Evolutionary conservation across 805 yeast species (phyloP), one percentile per base, ranked within the genome.

Genomic region (Nakazawaea siamensis): DNA sequence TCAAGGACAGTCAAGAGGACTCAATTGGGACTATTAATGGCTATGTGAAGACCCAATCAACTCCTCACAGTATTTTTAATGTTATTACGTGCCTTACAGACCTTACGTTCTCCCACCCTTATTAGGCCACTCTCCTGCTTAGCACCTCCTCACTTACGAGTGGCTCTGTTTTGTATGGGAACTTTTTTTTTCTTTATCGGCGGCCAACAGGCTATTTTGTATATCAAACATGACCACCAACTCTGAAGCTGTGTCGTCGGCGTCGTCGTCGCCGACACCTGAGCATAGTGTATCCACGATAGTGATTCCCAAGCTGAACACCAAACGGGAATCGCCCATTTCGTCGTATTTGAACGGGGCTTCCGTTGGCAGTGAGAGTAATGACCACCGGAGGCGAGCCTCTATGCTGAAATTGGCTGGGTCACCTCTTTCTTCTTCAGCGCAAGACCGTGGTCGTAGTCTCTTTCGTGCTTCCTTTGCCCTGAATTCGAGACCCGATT

Each of bases 331-430:
- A 2, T 37, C 39, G 2, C 39, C 39, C 5, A 37, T 37, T 10
- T 37, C 39, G 8, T 37, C 39, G 6, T 37, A 31, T 18, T 19
- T 37, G 26, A 24, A 27, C 10, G 39, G 39, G 12, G 39, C 32
- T 21, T 14, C 20, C 12, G 25, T 27, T 14, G 23, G 35, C 4
- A 21, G 23, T 15, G 17, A 18, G 14, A 24, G 31, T 18, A 9
- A 12, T 20, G 39, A 46, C 43, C n/a, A 39, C 43, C 29, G 29
- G 11, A 47, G 61, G 39, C 34, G 59, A 26, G 49, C 52, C 5
- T 57, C 63, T 3, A 57, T 55, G 48, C 60, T 58, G 6, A 50
- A 51, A 35, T 41, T 57, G 28, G 51, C 54, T 3, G 49, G 51
- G 1, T 51, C 62, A 4, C 57, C 59, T 2, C 16, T 38, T 38